Evolutionary conservation across 371 early-diverging fungal species (phyloP), one percentile per base, ranked within the genome.

Genomic region (Syncephalastrum contaminatum): DNA sequence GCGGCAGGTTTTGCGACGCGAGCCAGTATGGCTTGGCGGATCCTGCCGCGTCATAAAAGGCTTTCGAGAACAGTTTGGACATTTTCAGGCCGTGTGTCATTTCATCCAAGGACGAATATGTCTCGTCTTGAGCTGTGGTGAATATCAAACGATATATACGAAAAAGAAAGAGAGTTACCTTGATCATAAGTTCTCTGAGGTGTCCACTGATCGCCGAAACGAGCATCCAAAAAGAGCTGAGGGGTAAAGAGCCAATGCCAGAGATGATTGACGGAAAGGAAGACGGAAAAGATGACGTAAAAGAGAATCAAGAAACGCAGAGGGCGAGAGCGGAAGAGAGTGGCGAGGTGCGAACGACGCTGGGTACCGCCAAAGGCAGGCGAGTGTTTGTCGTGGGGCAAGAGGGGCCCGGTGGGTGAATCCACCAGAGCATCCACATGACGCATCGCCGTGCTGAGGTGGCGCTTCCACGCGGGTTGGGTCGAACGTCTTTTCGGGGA

Each of bases 81-180:
- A 79, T 73, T 50, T 69, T 71, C 16, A 75, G 43, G 21, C 67
- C 70, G 44, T 73, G 70, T n/a, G 75, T 66, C 72, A 79, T 70
- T 46, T 61, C 41, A 48, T 66, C 64, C 52, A 79, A 14, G 16
- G 66, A 51, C 0, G 78, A 77, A 57, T 72, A 72, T 0, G 62
- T 15, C 19, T 61, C 43, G 48, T 72, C 77, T 73, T 62, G 10
- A 15, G 19, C n/a, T 25, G 25, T 25, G 4, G 25, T n/a, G n/a
- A n/a, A n/a, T n/a, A n/a, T n/a, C n/a, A n/a, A n/a, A n/a, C n/a
- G n/a, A n/a, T n/a, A n/a, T n/a, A n/a, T n/a, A n/a, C n/a, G n/a
- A n/a, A n/a, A n/a, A n/a, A n/a, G n/a, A n/a, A n/a, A n/a, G n/a
- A n/a, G n/a, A 4, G 42, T 61, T 64, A 75, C 75, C 73, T 62